Base-by-base conservation (phyloP, 306 rosid species). In the Cyclanthera cordifolia region DNA sequence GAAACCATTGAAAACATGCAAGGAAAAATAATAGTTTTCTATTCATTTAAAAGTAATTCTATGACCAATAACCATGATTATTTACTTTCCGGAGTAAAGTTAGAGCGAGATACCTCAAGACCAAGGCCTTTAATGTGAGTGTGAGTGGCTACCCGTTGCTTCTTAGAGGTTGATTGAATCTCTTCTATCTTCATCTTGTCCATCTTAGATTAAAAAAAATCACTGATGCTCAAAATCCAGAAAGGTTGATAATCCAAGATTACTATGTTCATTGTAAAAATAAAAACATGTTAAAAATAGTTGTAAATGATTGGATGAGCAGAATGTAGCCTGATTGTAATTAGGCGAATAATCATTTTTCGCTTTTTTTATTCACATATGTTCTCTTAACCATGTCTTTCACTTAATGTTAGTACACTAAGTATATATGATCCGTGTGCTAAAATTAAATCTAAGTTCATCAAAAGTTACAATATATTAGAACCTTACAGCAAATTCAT, bases 41-140 rank as follows among this genome's bases (percentile, higher is more conserved):
- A 60, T 34, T 17, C 1, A 4, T 11, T 17, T 61, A 12, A 37
- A 61, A 61, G 49, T 37, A 19, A 11, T 19, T 17, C 20, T 61
- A 37, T 11, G 48, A 19, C 49, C 67, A 60, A 60, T n/a, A 60
- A 34, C 49, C 17, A 37, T 19, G 49, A 21, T 37, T 9, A 61
- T 61, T 5, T 3, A 14, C 63, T 25, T 27, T 6, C 13, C 10
- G 58, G 30, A 8, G 52, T 43, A 37, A 45, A 20, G 24, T 23
- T 15, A 68, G 34, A 49, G 53, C 39, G 12, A 80, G 2, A 41
- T 51, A 88, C 97, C 94, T 91, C 96, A 30, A 91, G 97, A 61
- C 97, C 97, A 25, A 91, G 82, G 77, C 96, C 97, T 83, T 86
- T 91, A 61, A 91, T 91, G 78, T 91, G 87, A 52, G 87, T 83